Conservation (phyloP, 192 early-diverging fungal species). For the Coemansia sp. region DNA sequence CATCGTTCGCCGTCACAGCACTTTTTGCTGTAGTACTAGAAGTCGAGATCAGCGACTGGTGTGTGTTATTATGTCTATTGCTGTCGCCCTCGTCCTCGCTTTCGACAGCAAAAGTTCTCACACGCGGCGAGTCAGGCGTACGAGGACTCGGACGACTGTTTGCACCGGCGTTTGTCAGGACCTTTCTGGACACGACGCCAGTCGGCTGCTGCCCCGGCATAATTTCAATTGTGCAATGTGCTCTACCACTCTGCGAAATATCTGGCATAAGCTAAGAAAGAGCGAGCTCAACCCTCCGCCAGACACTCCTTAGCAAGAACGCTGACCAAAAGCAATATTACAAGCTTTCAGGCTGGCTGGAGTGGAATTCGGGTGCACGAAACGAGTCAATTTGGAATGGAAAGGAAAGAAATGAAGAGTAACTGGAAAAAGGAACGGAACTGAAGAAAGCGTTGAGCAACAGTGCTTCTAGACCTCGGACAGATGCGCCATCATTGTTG, state of each 20-base stretch:
- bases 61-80: not conserved
- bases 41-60: not conserved
- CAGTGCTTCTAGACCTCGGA: too few relatives aligned
- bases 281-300: not conserved
- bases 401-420: not conserved
- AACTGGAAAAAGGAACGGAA: not conserved
- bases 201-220: conserved; percentile 19
- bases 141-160: not conserved
- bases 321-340: not conserved
- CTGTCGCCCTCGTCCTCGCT: not conserved
- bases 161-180: not conserved
- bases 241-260: not conserved
- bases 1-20: not conserved
- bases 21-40: not conserved
- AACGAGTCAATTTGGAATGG: not conserved
- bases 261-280: conserved; percentile 26
- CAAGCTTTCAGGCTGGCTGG: not conserved
- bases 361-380: not conserved
- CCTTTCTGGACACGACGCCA: conserved; percentile 4
- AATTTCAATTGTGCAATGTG: conserved; percentile 42
- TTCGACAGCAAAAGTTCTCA: not conserved
- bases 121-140: not conserved
- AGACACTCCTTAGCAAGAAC: not conserved
- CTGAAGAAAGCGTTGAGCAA: not conserved
- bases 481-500: too few relatives aligned